phyloP scores from a whole-genome alignment of 495 filamentous ascomycete genomes.

The Penicillium waksmanii region DNA sequence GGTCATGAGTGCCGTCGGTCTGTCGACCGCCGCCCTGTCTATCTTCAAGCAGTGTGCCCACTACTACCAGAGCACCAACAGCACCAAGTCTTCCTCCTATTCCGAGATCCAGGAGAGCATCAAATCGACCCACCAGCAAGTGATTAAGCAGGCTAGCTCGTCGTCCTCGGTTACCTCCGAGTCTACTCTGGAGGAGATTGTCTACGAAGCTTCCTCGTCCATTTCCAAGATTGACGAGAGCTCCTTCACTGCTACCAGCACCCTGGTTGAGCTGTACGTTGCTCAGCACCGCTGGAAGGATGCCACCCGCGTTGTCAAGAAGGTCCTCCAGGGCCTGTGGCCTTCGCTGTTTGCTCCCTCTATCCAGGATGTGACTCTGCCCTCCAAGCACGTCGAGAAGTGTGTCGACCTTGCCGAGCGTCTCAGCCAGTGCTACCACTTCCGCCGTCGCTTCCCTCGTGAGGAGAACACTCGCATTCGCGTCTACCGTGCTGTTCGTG shows the following conservation, averaged over 20 bases:
- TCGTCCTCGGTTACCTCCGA: conserved; percentile 33
- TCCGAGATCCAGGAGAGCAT: conserved; percentile 38
- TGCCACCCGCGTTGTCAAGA: conserved; percentile 40
- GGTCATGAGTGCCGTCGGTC: conserved; percentile 38
- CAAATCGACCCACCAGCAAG: conserved; percentile 25
- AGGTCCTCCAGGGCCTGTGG: conserved; percentile 38
- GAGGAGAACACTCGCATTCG: conserved; percentile 42
- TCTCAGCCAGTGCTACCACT: conserved; percentile 39
- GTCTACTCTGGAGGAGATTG: conserved; percentile 36
- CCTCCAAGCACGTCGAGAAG: conserved; percentile 29
- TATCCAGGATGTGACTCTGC: conserved; percentile 37
- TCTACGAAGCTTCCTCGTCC: conserved; percentile 35
- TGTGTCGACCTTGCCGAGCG: conserved; percentile 36
- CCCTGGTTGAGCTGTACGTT: conserved; percentile 34
- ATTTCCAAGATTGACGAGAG: conserved; percentile 30
- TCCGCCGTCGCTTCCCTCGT: conserved; percentile 35
- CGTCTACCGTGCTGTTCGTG: conserved; percentile 38
- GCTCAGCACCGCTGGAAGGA: conserved; percentile 45
- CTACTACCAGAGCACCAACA: conserved; percentile 33
- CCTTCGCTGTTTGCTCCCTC: conserved; percentile 38
- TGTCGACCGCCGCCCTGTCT: conserved; percentile 34
- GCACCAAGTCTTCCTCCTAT: conserved; percentile 31
- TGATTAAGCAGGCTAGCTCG: conserved; percentile 30
- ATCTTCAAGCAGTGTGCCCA: conserved; percentile 40
- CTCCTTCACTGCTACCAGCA: conserved; percentile 33